Evolutionary conservation across 2,329 filamentous ascomycete species (phyloP).

Genomic region (Diplodia intermedia): DNA sequence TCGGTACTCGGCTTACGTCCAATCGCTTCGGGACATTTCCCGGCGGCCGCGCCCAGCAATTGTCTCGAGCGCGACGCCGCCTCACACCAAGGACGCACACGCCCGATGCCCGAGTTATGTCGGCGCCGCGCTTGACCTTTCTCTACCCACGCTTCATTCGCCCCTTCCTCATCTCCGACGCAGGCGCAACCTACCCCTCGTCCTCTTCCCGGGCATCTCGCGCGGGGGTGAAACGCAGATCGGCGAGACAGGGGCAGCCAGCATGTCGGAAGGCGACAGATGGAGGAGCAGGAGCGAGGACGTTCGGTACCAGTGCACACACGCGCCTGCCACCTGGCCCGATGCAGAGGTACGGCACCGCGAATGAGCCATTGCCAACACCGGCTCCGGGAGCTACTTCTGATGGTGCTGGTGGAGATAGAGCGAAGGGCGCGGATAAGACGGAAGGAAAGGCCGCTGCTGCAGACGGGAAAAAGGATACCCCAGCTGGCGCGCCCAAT

Average conservation of each 20-base stretch:
- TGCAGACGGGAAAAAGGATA: background rate
- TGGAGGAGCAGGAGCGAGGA: conserved; percentile 11
- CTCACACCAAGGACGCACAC: background rate
- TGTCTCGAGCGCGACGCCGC: background rate
- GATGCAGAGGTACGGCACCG: conserved; percentile 56
- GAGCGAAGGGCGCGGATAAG: conserved; percentile 11
- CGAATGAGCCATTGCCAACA: conserved; percentile 55
- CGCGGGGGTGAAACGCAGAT: conserved; percentile 20
- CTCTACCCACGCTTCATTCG: conserved; percentile 56
- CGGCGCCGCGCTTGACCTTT: conserved; percentile 54
- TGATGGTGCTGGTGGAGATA: conserved; percentile 32
- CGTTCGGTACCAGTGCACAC: conserved; percentile 15
- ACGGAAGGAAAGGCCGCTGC: background rate
- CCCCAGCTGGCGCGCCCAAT: background rate
- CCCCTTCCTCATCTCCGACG: conserved; percentile 36
- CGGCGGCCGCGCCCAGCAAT: background rate
- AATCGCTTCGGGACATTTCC: background rate
- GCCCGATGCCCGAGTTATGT: conserved; percentile 44
- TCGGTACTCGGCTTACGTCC: background rate
- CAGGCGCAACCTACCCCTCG: background rate
- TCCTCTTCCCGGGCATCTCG: background rate
- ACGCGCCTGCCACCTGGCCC: conserved; percentile 31
- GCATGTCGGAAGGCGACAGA: conserved; percentile 15
- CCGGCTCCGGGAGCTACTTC: conserved; percentile 34
- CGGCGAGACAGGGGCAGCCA: conserved; percentile 11